Evolutionary conservation across 2,329 filamentous ascomycete genomes (phyloP).

Genomic region (Aureobasidium sp.): DNA sequence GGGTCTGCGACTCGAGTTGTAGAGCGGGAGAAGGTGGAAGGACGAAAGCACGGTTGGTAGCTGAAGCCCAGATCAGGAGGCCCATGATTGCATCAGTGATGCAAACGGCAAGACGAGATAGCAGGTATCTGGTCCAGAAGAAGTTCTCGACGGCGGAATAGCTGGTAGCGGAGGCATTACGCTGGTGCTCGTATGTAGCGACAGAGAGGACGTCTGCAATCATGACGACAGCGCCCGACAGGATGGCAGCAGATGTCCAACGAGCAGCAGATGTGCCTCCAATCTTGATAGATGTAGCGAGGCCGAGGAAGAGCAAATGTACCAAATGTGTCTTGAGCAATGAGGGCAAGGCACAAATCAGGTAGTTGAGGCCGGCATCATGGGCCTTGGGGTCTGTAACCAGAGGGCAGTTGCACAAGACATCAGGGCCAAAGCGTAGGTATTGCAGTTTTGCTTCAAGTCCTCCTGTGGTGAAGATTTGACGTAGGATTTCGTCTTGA

Average conservation of each 20-base stretch:
- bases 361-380: constrained; percentile 54
- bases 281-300: constrained; percentile 63
- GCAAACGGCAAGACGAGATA: constrained; percentile 59
- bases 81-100: constrained; percentile 58
- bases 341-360: constrained; percentile 72
- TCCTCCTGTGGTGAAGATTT: constrained; percentile 56
- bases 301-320: constrained; percentile 65
- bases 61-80: constrained; percentile 63
- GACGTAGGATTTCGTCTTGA: constrained; percentile 58
- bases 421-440: constrained; percentile 70
- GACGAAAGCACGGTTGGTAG: constrained; percentile 72
- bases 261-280: constrained; percentile 55
- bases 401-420: constrained; percentile 71
- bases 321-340: constrained; percentile 70
- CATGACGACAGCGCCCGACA: neutral
- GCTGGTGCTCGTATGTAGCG: constrained; percentile 56
- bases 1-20: constrained; percentile 55
- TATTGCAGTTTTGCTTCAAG: constrained; percentile 72
- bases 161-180: constrained; percentile 56
- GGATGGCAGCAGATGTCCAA: constrained; percentile 65
- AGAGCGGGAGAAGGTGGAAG: constrained; percentile 55
- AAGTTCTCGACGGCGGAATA: constrained; percentile 59
- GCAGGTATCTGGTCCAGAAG: constrained; percentile 60
- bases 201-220: constrained; percentile 48
- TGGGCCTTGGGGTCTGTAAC: constrained; percentile 44